phyloP scores from a whole-genome alignment of 2,329 filamentous ascomycete genomes.

The Penicillium sp. region DNA sequence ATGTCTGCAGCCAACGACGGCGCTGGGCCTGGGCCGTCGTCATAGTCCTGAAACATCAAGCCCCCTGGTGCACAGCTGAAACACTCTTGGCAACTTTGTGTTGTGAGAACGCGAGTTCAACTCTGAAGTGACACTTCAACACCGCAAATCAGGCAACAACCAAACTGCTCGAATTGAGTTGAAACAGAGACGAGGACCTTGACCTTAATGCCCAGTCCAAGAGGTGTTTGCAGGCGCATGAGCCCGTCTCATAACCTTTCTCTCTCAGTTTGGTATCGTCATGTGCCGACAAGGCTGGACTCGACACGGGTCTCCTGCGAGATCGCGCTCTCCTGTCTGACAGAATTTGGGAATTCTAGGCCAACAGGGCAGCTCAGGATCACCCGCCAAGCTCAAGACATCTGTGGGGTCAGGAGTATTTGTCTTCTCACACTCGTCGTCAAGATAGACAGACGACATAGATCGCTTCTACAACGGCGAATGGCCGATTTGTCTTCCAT shows the following conservation, averaged over 20 bases:
- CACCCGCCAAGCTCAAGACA: neutral
- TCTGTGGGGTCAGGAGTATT: neutral
- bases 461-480: neutral
- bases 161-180: neutral
- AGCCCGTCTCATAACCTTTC: too few relatives aligned
- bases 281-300: neutral
- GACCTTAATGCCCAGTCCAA: neutral
- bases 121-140: neutral
- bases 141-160: conserved; percentile 1
- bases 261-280: neutral
- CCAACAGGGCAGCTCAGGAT: too few relatives aligned
- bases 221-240: neutral
- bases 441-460: neutral
- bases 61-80: conserved; percentile 14
- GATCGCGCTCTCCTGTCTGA: neutral
- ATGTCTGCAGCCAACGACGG: conserved; percentile 6
- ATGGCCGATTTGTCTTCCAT: neutral
- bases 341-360: neutral
- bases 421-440: neutral
- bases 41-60: conserved; percentile 16
- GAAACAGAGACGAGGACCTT: neutral
- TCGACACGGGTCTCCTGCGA: too few relatives aligned
- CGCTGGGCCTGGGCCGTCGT: neutral
- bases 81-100: neutral
- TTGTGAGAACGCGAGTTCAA: neutral